Evolutionary conservation across 768 basidiomycete species (phyloP).

Genomic region (Lentinula edodes): DNA sequence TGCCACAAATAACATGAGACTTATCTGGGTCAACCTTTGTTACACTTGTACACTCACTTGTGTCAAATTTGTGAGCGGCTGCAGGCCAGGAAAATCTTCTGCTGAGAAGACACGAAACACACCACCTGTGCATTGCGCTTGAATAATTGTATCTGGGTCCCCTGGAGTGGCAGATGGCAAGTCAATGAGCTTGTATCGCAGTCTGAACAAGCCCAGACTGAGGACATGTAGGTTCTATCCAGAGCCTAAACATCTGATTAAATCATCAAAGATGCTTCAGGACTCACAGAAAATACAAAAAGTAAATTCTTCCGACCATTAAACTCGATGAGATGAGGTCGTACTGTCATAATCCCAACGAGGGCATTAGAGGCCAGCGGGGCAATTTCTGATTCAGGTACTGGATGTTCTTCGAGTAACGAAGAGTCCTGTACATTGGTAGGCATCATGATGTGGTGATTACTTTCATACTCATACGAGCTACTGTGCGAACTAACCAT

Average conservation of each 20-base stretch:
- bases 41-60: slow-evolving; percentile 34
- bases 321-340: slow-evolving; percentile 48
- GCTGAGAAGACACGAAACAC: slow-evolving; percentile 63
- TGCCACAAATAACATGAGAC: neutral
- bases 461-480: neutral
- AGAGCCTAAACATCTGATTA: neutral
- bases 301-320: slow-evolving; percentile 50
- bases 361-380: slow-evolving; percentile 17
- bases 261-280: too few species aligned
- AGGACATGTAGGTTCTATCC: slow-evolving; percentile 63
- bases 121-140: slow-evolving; percentile 62
- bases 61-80: slow-evolving; percentile 60
- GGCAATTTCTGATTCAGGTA: neutral
- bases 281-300: slow-evolving; percentile 60
- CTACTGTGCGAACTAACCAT: too few species aligned
- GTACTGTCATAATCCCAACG: slow-evolving; percentile 57
- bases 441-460: neutral
- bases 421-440: neutral
- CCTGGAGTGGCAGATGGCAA: slow-evolving; percentile 37
- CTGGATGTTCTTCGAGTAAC: neutral
- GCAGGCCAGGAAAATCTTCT: slow-evolving; percentile 67
- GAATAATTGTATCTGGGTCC: slow-evolving; percentile 32
- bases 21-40: too few species aligned
- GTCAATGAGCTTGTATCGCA: slow-evolving; percentile 64
- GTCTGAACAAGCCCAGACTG: slow-evolving; percentile 59